Conservation (phyloP, 2,329 filamentous ascomycete genomes). For the Scedosporium apiospermum region DNA sequence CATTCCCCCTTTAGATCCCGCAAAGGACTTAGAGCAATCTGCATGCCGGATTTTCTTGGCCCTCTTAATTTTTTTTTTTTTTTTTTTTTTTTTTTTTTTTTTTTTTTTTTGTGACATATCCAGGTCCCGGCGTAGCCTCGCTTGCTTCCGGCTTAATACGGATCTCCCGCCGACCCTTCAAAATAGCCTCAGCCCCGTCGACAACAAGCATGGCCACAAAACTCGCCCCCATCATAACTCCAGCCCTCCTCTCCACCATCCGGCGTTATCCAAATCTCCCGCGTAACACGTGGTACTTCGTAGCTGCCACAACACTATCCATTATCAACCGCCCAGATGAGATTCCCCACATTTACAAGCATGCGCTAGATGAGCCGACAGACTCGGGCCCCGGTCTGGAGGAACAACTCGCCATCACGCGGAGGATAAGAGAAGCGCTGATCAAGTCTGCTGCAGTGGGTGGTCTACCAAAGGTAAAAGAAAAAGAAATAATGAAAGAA, state of each 20-base stretch:
- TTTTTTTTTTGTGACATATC: not conserved
- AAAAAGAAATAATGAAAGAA: not conserved
- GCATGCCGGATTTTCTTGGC: not conserved
- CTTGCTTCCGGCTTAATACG: not conserved
- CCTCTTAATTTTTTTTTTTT: too few relatives aligned
- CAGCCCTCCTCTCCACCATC: slow-evolving; percentile 29
- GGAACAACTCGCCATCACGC: slow-evolving; percentile 31
- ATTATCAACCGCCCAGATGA: slow-evolving; percentile 40
- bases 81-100: too few relatives aligned
- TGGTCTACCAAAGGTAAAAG: slow-evolving; percentile 38
- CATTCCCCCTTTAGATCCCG: too few relatives aligned
- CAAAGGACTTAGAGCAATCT: not conserved
- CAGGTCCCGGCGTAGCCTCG: not conserved
- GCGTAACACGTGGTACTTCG: slow-evolving; percentile 36
- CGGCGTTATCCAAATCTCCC: slow-evolving; percentile 31
- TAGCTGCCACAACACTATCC: slow-evolving; percentile 34
- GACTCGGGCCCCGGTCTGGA: slow-evolving; percentile 18
- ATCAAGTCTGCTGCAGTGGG: slow-evolving; percentile 37
- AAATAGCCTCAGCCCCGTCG: not conserved
- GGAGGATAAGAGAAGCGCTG: slow-evolving; percentile 38
- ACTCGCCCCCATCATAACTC: slow-evolving; percentile 25
- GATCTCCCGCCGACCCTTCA: not conserved
- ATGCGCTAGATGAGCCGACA: slow-evolving; percentile 24
- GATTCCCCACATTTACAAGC: slow-evolving; percentile 31
- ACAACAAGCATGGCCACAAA: slow-evolving; percentile 5